Percentiles rank a stretch among this genome's conserved stretches.
Evolutionary conservation across 75 land plant species (phyloP).

Genomic region (Chamaecyparis obtusa): DNA sequence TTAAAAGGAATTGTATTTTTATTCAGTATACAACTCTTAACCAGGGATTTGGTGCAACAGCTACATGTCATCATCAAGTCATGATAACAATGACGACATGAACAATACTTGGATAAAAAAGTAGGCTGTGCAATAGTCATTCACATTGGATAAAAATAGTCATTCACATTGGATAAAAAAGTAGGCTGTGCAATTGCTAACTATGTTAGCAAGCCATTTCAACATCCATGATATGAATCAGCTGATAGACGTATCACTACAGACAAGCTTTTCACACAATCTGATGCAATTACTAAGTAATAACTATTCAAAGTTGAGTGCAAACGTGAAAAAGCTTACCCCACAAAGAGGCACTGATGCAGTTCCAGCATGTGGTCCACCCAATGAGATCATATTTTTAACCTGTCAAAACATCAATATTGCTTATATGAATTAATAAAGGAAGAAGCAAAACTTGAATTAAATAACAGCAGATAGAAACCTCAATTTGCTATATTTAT

Average conservation of each 20-base stretch:
- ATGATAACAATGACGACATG: neutral
- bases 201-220: neutral
- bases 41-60: neutral
- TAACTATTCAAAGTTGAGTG: neutral
- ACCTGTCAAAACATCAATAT: conserved; percentile 51
- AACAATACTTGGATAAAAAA: no score
- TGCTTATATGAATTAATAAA: conserved; percentile 10
- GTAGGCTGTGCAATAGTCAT: no score
- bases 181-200: neutral
- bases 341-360: conserved; percentile 93
- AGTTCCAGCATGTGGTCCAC: conserved; percentile 98
- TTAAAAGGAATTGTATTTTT: neutral
- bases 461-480: neutral
- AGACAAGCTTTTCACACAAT: neutral
- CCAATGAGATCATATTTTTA: conserved; percentile 79
- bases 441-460: neutral
- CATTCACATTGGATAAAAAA: neutral
- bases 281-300: neutral
- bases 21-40: neutral
- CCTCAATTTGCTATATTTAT: neutral
- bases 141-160: neutral
- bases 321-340: conserved; percentile 37
- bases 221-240: neutral
- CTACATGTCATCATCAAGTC: neutral
- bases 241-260: neutral